phyloP scores from a whole-genome alignment of 2,329 filamentous ascomycete genomes.

The Pestalotiopsis sp. region DNA sequence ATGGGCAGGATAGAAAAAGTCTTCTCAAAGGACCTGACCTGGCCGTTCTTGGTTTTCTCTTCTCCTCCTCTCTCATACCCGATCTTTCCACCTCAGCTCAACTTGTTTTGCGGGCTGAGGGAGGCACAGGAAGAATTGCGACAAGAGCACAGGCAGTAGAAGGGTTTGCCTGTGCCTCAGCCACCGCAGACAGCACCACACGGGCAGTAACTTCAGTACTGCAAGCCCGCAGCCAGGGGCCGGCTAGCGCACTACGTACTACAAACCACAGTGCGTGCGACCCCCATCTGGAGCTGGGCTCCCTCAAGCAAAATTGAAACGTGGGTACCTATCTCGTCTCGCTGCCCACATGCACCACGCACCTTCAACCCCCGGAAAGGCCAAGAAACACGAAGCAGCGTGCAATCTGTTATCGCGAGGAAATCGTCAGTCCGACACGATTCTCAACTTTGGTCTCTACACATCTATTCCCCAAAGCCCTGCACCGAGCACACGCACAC shows the following conservation, averaged over 20 bases:
- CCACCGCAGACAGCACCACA: neutral
- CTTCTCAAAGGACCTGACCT: neutral
- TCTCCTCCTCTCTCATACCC: neutral
- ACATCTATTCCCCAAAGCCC: neutral
- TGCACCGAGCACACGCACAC: neutral
- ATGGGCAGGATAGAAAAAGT: constrained; percentile 1
- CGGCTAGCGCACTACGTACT: constrained; percentile 5
- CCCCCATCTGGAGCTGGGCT: constrained; percentile 1
- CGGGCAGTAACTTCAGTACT: neutral
- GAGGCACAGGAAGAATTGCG: neutral
- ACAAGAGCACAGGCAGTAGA: neutral
- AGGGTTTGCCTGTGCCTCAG: neutral
- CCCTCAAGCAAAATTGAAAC: constrained; percentile 4
- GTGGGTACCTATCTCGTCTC: constrained; percentile 1
- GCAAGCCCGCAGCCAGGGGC: constrained; percentile 1
- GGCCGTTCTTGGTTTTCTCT: neutral
- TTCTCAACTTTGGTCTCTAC: neutral
- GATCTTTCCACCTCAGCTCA: neutral
- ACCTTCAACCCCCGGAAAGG: neutral
- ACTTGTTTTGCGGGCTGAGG: neutral
- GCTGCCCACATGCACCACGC: neutral
- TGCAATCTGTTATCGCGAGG: constrained; percentile 6
- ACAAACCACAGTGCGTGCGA: neutral
- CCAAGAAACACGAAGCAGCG: neutral
- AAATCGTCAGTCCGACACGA: neutral